Evolutionary conservation across 805 yeast genomes (phyloP), one percentile per base, ranked within the genome.

Genomic region (Dipodascopsis uninucleata): DNA sequence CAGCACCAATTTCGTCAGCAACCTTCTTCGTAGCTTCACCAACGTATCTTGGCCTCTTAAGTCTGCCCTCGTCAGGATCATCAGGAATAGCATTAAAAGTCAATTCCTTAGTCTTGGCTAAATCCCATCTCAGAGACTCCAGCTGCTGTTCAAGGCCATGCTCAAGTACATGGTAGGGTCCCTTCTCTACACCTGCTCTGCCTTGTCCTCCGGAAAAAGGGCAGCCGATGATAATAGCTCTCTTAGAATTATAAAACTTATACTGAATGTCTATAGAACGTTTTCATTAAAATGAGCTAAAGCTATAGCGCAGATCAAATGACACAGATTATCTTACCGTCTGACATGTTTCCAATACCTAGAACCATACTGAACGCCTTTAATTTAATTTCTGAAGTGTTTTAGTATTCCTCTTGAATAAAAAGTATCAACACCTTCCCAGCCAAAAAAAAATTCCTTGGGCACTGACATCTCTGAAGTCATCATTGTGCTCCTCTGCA

Each of bases 141-240:
- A 90, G 61, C 58, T 84, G 83, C 21, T 71, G 54, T 49, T 76
- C 70, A 47, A 90, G 71, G 3, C 96, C 96, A 42, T 78, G 76
- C 50, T 82, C 75, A 36, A 88, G 64, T 54, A 90, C 70, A 64
- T 78, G 82, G 48, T 79, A 76, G n/a, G 98, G 97, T 28, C 97
- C 98, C 39, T 78, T 75, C 61, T 90, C 98, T 31, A 90, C 97
- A 53, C 98, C 98, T 20, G 80, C 76, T 61, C 86, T 85, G 31
- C 87, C 89, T 66, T 90, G 98, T 50, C 98, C 98, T 20, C 97
- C 97, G 33, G 26, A 9, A 67, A 90, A 93, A 41, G 97, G 97
- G 0, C 96, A 97, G 16, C 81, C 72, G 49, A 93, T 77, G 42
- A 90, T 70, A n/a, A 87, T 75, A 28, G 80, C 76, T 41, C 76